Conservation (phyloP, 2,329 filamentous ascomycete species). For the Colletotrichum australisinense region DNA sequence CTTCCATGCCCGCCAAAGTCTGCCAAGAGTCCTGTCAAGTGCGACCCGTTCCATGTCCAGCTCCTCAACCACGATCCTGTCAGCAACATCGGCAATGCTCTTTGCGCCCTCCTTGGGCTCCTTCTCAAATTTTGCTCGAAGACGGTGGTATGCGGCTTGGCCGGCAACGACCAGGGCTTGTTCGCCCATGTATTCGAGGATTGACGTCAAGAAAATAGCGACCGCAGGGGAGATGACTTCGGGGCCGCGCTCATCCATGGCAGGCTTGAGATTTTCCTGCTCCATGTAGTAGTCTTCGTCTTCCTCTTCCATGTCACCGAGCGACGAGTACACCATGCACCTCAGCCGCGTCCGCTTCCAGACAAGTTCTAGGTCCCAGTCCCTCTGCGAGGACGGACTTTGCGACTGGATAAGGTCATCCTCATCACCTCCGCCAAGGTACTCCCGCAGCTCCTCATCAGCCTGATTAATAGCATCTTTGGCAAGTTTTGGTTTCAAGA, state of each 20-base stretch:
- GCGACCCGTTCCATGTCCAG: slow-evolving; percentile 93
- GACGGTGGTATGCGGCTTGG: slow-evolving; percentile 81
- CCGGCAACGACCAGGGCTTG: slow-evolving; percentile 89
- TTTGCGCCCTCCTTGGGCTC: slow-evolving; percentile 65
- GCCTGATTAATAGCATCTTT: slow-evolving; percentile 85
- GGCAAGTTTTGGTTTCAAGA: slow-evolving; percentile 90
- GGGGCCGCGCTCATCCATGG: slow-evolving; percentile 66
- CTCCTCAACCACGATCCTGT: slow-evolving; percentile 86
- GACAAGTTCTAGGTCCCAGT: slow-evolving; percentile 91
- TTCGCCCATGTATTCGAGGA: slow-evolving; percentile 94
- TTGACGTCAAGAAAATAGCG: slow-evolving; percentile 94
- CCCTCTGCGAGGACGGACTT: slow-evolving; percentile 61
- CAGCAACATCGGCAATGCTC: slow-evolving; percentile 61
- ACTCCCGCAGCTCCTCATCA: slow-evolving; percentile 88
- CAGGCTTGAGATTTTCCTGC: slow-evolving; percentile 77
- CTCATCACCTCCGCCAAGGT: slow-evolving; percentile 82
- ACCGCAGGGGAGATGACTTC: slow-evolving; percentile 88
- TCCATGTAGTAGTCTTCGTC: slow-evolving; percentile 92
- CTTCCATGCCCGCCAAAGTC: slow-evolving; percentile 95
- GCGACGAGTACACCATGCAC: slow-evolving; percentile 97
- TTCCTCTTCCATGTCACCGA: slow-evolving; percentile 97
- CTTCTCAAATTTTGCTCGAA: slow-evolving; percentile 68
- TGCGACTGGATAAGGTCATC: slow-evolving; percentile 74
- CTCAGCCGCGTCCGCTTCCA: slow-evolving; percentile 94
- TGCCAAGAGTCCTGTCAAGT: slow-evolving; percentile 86